These are phyloP conservation scores for Galeopsis tetrahit DNA, from an alignment of 257 asterid species.

Conservation along the genomic window DNA sequence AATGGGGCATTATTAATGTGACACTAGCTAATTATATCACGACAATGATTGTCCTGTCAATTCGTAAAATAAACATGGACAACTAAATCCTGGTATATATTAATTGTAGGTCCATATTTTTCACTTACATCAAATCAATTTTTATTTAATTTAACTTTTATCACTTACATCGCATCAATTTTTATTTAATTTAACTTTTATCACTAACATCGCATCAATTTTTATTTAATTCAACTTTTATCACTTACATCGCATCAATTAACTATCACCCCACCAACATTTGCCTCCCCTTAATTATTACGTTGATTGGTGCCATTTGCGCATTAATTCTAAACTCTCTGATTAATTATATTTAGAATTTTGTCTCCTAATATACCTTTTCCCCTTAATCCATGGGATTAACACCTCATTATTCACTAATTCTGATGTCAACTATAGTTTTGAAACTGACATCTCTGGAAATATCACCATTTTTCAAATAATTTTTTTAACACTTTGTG, in stretches of 20 bases:
- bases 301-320: constrained; percentile 36
- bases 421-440: constrained; percentile 58
- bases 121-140: constrained; percentile 59
- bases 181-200: too few relatives aligned
- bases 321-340: constrained; percentile 34
- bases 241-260: constrained; percentile 59
- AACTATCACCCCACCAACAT: constrained; percentile 47
- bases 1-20: constrained; percentile 34
- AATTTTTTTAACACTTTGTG: background rate
- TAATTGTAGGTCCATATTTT: constrained; percentile 36
- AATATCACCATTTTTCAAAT: constrained; percentile 15
- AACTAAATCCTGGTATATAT: constrained; percentile 9
- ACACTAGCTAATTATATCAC: constrained; percentile 16
- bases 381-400: constrained; percentile 33
- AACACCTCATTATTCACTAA: constrained; percentile 54
- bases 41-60: constrained; percentile 31
- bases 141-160: background rate
- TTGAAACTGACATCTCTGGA: constrained; percentile 52
- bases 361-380: constrained; percentile 31
- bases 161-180: constrained; percentile 59
- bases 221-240: background rate
- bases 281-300: constrained; percentile 38
- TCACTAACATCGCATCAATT: constrained; percentile 48
- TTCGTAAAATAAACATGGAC: constrained; percentile 6
- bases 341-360: constrained; percentile 30